Conservation (phyloP, 2,329 filamentous ascomycete genomes). For the Phialemoniopsis sp. region DNA sequence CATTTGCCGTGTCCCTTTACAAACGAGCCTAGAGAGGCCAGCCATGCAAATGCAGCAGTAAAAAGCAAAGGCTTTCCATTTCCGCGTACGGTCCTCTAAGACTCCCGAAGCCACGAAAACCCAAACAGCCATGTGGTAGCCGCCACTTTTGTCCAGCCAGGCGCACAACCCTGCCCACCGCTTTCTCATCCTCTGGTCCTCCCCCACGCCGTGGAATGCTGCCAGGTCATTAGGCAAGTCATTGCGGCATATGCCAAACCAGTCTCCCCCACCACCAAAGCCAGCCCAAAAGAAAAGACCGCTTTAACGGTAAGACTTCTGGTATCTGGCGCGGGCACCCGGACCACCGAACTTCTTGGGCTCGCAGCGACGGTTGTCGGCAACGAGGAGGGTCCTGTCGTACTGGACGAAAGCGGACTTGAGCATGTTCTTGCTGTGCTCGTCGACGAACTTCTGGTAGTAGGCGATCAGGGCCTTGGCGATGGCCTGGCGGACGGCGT, state of each 20-base stretch:
- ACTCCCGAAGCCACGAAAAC: no score
- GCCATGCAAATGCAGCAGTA: slow-evolving; percentile 44
- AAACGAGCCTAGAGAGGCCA: slow-evolving; percentile 37
- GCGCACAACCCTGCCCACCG: no score
- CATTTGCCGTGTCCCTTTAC: slow-evolving; percentile 49
- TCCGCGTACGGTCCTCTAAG: slow-evolving; percentile 8
- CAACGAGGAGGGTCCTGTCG: slow-evolving; percentile 72
- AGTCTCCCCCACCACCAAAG: not conserved
- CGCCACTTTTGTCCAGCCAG: no score
- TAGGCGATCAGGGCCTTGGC: slow-evolving; percentile 96
- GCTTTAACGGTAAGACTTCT: slow-evolving; percentile 97
- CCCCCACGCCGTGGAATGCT: no score
- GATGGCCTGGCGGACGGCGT: slow-evolving; percentile 98
- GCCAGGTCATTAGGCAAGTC: no score
- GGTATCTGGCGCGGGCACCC: slow-evolving; percentile 93
- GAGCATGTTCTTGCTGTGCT: slow-evolving; percentile 99
- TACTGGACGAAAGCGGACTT: slow-evolving; percentile 93
- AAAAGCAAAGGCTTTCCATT: slow-evolving; percentile 30
- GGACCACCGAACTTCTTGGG: slow-evolving; percentile 97
- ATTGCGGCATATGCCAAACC: no score
- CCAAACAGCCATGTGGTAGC: no score
- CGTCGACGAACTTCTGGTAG: slow-evolving; percentile 99
- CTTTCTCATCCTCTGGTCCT: no score
- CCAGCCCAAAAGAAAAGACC: slow-evolving; percentile 2
- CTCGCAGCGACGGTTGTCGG: slow-evolving; percentile 98